These are phyloP conservation scores for Neofusicoccum ribis DNA, from an alignment of 2,329 filamentous ascomycete species.

Conservation along the genomic window DNA sequence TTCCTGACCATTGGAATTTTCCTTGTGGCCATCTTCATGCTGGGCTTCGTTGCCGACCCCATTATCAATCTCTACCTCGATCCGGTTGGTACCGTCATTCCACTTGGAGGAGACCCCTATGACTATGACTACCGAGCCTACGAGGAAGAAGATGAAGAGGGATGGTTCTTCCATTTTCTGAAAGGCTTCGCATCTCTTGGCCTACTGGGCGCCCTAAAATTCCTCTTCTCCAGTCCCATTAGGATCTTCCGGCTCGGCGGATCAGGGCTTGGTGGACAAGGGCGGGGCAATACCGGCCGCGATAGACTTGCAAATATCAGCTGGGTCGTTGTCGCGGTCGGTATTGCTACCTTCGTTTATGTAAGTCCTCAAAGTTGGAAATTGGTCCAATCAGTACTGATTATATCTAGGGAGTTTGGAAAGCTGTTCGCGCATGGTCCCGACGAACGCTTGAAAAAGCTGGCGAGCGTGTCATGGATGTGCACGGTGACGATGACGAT, in stretches of 20 bases:
- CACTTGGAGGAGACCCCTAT: background rate
- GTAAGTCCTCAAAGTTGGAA: constrained; percentile 52
- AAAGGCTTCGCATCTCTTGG: constrained; percentile 92
- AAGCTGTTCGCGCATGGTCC: constrained; percentile 73
- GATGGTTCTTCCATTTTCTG: constrained; percentile 80
- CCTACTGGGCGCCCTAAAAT: constrained; percentile 80
- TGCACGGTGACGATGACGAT: constrained; percentile 64
- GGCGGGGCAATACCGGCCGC: constrained; percentile 65
- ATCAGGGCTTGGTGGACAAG: constrained; percentile 52
- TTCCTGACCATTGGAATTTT: constrained; percentile 72
- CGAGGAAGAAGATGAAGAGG: constrained; percentile 50
- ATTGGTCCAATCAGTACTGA: background rate
- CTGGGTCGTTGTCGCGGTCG: constrained; percentile 76
- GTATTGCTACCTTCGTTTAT: constrained; percentile 75
- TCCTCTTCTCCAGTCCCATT: constrained; percentile 66
- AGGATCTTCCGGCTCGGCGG: constrained; percentile 67
- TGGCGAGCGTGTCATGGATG: constrained; percentile 79
- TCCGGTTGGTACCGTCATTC: constrained; percentile 44
- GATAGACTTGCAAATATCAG: constrained; percentile 77
- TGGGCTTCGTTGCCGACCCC: constrained; percentile 91
- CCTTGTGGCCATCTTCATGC: constrained; percentile 69
- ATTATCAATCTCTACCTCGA: constrained; percentile 88
- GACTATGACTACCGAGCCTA: background rate
- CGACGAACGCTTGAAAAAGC: constrained; percentile 72
- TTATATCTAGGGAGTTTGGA: constrained; percentile 62